Conservation (phyloP, 306 rosid species). For the Gynostemma pentaphyllum region DNA sequence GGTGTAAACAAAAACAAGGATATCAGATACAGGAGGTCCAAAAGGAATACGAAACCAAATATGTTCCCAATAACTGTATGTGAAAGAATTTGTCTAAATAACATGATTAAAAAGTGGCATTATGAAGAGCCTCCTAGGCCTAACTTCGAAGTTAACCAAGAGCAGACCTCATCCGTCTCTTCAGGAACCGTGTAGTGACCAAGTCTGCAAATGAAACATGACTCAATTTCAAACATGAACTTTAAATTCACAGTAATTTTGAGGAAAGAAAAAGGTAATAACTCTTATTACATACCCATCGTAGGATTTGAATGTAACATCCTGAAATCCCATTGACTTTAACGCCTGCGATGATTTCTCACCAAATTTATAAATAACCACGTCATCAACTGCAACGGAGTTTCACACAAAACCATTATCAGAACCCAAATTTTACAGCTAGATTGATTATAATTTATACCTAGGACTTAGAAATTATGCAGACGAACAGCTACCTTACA, state of each 20-base stretch:
- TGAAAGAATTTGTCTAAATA: slow-evolving; percentile 10
- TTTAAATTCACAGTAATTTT: neutral
- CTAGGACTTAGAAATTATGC: neutral
- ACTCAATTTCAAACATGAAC: neutral
- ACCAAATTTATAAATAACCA: slow-evolving; percentile 70
- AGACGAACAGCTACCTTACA: no score
- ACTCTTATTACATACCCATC: slow-evolving; percentile 30
- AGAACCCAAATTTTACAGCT: neutral
- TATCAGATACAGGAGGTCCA: neutral
- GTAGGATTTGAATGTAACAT: slow-evolving; percentile 68
- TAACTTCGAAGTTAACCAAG: slow-evolving; percentile 66
- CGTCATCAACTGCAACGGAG: slow-evolving; percentile 63
- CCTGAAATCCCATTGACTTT: slow-evolving; percentile 52
- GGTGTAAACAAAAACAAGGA: neutral
- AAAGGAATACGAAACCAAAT: slow-evolving; percentile 2
- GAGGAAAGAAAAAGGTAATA: neutral
- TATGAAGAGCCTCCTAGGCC: slow-evolving; percentile 26
- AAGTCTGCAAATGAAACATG: slow-evolving; percentile 38
- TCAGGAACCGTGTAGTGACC: slow-evolving; percentile 88
- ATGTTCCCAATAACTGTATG: slow-evolving; percentile 5
- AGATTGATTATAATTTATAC: neutral
- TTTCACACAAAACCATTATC: slow-evolving; percentile 6
- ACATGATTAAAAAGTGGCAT: neutral
- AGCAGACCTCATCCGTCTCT: slow-evolving; percentile 87
- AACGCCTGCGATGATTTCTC: slow-evolving; percentile 63